Evolutionary conservation across 108 stramenopile species (phyloP).

Genomic region (Cyclotella cryptica): DNA sequence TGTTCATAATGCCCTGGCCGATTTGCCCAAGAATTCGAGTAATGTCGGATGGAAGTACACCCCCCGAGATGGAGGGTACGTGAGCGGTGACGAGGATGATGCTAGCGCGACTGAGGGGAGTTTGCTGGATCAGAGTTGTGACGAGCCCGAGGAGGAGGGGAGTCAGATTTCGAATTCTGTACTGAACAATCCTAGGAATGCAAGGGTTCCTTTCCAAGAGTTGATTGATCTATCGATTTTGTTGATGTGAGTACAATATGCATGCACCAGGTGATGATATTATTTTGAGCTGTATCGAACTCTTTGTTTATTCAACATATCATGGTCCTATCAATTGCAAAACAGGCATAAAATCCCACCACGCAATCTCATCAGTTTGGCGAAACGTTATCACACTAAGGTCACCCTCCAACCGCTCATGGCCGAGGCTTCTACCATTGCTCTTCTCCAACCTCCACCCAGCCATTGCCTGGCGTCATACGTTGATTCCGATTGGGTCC

Average conservation of each 20-base stretch:
- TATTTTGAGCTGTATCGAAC: too few species aligned
- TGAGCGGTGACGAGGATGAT: conserved; percentile 66
- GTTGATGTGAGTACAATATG: conserved; percentile 61
- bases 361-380: conserved; percentile 63
- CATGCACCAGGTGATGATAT: too few species aligned
- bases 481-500: conserved; percentile 72
- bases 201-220: conserved; percentile 82
- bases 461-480: conserved; percentile 58
- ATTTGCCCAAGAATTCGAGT: conserved; percentile 80
- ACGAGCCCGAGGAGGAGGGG: conserved; percentile 36
- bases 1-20: conserved; percentile 79
- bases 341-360: conserved; percentile 78
- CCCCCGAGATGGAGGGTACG: conserved; percentile 44
- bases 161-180: conserved; percentile 15
- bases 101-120: conserved; percentile 34
- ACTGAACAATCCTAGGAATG: conserved; percentile 16
- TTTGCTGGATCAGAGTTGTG: conserved; percentile 32
- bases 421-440: conserved; percentile 56
- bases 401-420: conserved; percentile 49
- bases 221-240: conserved; percentile 76
- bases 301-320: too few species aligned
- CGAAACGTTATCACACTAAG: conserved; percentile 59
- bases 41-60: conserved; percentile 76
- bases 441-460: conserved; percentile 66
- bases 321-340: too few species aligned